Conservation (phyloP, 2,329 filamentous ascomycete species). For the Akanthomyces muscarius region DNA sequence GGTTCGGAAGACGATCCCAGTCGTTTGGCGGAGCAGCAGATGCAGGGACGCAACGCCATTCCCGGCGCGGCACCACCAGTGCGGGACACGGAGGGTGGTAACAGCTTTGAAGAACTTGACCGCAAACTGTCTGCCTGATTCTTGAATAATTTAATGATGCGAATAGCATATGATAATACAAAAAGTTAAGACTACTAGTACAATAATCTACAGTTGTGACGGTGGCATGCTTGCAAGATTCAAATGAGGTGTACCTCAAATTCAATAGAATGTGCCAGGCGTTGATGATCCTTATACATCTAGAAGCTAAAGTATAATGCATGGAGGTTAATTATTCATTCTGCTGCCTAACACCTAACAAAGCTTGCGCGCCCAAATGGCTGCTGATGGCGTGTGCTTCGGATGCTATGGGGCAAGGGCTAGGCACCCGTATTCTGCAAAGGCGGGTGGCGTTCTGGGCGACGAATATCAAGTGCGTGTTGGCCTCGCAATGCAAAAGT, state of each 20-base stretch:
- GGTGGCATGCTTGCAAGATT: background rate
- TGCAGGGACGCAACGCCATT: slow-evolving; percentile 26
- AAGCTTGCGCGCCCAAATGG: background rate
- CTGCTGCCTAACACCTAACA: slow-evolving; percentile 5
- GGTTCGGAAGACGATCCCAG: slow-evolving; percentile 47
- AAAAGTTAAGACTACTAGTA: background rate
- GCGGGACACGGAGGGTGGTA: background rate
- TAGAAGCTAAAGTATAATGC: background rate
- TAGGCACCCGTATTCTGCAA: slow-evolving; percentile 9
- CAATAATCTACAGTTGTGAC: background rate
- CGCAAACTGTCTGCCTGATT: background rate
- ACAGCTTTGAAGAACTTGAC: background rate
- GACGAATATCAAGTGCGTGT: slow-evolving; percentile 13
- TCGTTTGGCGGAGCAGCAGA: slow-evolving; percentile 40
- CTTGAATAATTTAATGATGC: background rate
- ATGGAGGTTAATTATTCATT: background rate
- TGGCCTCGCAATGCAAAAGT: background rate
- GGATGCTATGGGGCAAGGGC: slow-evolving; percentile 7
- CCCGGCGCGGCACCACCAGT: background rate
- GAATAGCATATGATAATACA: background rate
- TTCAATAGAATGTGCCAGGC: background rate
- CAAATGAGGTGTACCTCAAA: background rate
- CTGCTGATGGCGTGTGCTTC: background rate
- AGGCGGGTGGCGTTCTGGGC: background rate
- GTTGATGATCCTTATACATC: background rate